Base-by-base conservation (phyloP, 305 asterid species). In the Stenogyne calaminthoides region DNA sequence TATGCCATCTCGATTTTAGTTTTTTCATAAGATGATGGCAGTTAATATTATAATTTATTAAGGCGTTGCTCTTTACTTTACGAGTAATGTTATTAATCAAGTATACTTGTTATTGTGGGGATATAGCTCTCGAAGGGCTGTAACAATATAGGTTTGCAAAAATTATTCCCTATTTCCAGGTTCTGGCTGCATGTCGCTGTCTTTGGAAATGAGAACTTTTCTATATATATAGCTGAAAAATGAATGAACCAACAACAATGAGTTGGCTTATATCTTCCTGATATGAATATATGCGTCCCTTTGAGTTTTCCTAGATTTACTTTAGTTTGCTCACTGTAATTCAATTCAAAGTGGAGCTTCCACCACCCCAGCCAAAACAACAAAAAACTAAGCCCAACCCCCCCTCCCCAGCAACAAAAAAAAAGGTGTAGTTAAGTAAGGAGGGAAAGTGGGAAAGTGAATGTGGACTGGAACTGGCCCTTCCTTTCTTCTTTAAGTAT, bases 1-100 rank as follows among this genome's bases (percentile, higher is more conserved):
- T 73, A 62, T 67, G 51, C 34, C 20, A 51, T 67, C 25, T 69
- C 49, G n/a, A 37, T 46, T 18, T 18, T 56, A 7, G 19, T 49
- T 46, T 62, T 37, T 62, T 29, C 51, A 9, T 37, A 34, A 9
- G 51, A 62, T 36, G 51, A 8, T 37, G 32, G 9, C 15, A 22
- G 29, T 37, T 37, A 37, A 15, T 44, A 62, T 9, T 34, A 7
- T 2, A 34, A 37, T 36, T 60, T 60, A 62, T 37, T 3, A 11
- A 7, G 67, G 49, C 29, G 7, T 7, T 59, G 47, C 8, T 61
- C 14, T n/a, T 34, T 15, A 29, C 3, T 59, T 58, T 59, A 12
- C 19, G 11, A 29, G 20, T 27, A 22, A 58, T 12, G 11, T 59
- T 5, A 14, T 29, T 29, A 12, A 7, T 29, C 42, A 29, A 0